Percentiles rank a stretch among this genome's conserved stretches.
Conservation (phyloP, 2,329 filamentous ascomycete species). For the Knufia fluminis region DNA sequence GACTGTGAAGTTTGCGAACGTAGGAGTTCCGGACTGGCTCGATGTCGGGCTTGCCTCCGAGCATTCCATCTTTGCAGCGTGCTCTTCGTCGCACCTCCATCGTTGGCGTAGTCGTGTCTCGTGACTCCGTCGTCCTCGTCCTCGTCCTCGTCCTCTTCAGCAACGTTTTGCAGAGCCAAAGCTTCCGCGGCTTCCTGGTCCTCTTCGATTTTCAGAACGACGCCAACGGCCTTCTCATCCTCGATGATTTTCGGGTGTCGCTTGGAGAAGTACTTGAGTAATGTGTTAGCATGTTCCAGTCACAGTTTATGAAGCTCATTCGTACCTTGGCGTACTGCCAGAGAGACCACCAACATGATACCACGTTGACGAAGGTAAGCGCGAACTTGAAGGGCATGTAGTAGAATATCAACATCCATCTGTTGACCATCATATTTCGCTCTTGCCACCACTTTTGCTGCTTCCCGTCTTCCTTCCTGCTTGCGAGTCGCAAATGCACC, state of each 20-base stretch:
- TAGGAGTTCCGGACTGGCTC: too few species aligned
- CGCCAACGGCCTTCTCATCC: constrained; percentile 34
- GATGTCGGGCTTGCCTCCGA: too few species aligned
- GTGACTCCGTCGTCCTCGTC: too few species aligned
- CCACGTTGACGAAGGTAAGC: constrained; percentile 38
- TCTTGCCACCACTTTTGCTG: too few species aligned
- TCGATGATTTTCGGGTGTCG: constrained; percentile 42
- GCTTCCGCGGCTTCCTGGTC: constrained; percentile 7
- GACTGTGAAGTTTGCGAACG: too few species aligned
- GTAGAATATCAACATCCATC: constrained; percentile 32
- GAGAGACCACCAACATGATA: constrained; percentile 33
- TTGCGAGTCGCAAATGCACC: constrained; percentile 33
- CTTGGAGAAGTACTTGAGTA: constrained; percentile 39
- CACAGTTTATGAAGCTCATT: too few species aligned
- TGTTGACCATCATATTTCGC: constrained; percentile 33
- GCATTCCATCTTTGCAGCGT: too few species aligned
- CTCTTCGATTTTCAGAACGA: constrained; percentile 20
- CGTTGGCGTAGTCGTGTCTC: too few species aligned
- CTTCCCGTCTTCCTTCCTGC: background rate
- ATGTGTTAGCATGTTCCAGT: too few species aligned
- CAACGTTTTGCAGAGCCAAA: too few species aligned
- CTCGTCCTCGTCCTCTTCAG: too few species aligned
- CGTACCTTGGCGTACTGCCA: constrained; percentile 39
- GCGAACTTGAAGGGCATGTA: constrained; percentile 40
- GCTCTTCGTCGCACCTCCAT: too few species aligned